Evolutionary conservation across 78 protist species (phyloP), one percentile per base, ranked within the genome.

Genomic region (Planoprotostelium fungivorum): DNA sequence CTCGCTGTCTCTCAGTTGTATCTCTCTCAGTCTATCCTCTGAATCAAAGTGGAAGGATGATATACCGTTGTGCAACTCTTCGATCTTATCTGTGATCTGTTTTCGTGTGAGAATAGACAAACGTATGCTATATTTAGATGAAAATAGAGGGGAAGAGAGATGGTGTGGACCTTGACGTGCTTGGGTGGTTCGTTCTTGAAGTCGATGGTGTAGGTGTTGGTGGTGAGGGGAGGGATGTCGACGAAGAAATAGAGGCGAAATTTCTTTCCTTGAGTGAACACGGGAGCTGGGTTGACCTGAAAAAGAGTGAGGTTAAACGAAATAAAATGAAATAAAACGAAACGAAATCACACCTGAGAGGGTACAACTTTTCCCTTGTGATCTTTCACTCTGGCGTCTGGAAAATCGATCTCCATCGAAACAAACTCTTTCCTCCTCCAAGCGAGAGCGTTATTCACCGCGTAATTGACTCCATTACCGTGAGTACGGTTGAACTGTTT

Each of bases 311-410:
- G 73, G 5, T 16, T 51, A 5, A 25, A 51, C 73, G 16, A 51
- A 5, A 16, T 25, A 16, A 51, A 5, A 51, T 51, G 5, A 25
- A 5, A 25, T 25, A 51, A 51, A 51, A 51, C 16, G 16, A 16
- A 34, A n/a, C n/a, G n/a, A n/a, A n/a, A n/a, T n/a, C n/a, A n/a
- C 86, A 84, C 38, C 86, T 84, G 86, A 29, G 86, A 29, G 29
- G 86, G 86, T 9, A 84, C 86, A 1, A 9, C 29, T 5, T 84
- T 84, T 1, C 86, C 86, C 29, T 84, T 1, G 25, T 1, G 34
- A 10, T 84, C 29, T 34, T 1, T 84, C 36, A 84, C 86, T 10
- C 1, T 10, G 38, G 35, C 86, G 86, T 84, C 25, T 1, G 31
- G 31, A 10, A 9, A 23, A 34, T 84, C 29, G 34, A 10, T 34